Conservation (phyloP, 192 early-diverging fungal species). For the Coemansia sp. region DNA sequence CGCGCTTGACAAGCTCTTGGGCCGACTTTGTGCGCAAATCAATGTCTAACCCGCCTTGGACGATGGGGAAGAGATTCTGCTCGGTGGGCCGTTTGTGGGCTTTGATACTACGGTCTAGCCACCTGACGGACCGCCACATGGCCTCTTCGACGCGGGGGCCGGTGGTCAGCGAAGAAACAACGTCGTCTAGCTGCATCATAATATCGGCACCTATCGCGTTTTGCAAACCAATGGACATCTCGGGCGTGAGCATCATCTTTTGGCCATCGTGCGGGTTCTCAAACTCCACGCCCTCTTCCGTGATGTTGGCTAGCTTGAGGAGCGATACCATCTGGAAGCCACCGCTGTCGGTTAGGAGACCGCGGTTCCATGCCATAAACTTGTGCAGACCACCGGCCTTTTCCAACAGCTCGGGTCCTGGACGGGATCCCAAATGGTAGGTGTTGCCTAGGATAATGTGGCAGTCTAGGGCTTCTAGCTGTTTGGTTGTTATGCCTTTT, state of each 20-base stretch:
- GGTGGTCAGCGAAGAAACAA: slow-evolving; percentile 78
- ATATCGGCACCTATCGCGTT: slow-evolving; percentile 87
- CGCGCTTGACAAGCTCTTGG: slow-evolving; percentile 77
- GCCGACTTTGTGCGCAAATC: slow-evolving; percentile 71
- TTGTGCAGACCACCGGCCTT: slow-evolving; percentile 72
- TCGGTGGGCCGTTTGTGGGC: slow-evolving; percentile 68
- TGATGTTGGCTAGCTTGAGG: slow-evolving; percentile 78
- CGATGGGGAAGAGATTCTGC: slow-evolving; percentile 88
- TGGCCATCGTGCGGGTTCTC: slow-evolving; percentile 81
- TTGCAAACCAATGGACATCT: slow-evolving; percentile 83
- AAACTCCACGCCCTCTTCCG: slow-evolving; percentile 84
- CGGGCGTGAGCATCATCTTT: slow-evolving; percentile 79
- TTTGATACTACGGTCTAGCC: slow-evolving; percentile 82
- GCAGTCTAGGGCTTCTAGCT: slow-evolving; percentile 72
- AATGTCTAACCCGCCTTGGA: slow-evolving; percentile 79
- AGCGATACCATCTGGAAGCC: slow-evolving; percentile 92
- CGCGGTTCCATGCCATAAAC: slow-evolving; percentile 81
- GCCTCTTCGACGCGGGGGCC: slow-evolving; percentile 86
- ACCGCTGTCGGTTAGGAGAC: slow-evolving; percentile 78
- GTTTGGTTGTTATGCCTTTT: slow-evolving; percentile 78
- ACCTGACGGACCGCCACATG: slow-evolving; percentile 85
- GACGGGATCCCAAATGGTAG: slow-evolving; percentile 75
- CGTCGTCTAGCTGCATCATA: slow-evolving; percentile 92
- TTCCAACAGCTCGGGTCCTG: slow-evolving; percentile 75
- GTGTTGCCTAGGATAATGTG: slow-evolving; percentile 88